phyloP scores from a whole-genome alignment of 2,329 filamentous ascomycete species.

The Trichoderma asperellum region DNA sequence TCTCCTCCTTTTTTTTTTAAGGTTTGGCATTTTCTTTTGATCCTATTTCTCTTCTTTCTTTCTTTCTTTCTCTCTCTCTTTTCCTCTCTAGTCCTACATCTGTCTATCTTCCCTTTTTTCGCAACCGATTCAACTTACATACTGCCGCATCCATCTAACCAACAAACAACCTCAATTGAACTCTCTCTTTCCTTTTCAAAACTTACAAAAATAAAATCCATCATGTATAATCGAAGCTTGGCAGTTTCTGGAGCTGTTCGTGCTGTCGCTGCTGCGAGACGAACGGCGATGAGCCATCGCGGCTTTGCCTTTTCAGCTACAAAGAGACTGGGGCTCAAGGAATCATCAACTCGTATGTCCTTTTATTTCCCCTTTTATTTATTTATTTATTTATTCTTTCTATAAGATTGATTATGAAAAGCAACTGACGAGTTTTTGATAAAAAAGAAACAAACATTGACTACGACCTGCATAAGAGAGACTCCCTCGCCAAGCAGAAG shows the following conservation, averaged over 20 bases:
- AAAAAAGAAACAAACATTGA: conserved; percentile 44
- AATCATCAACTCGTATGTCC: conserved; percentile 43
- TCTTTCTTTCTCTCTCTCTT: background rate
- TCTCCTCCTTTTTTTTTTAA: background rate
- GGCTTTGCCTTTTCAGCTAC: conserved; percentile 39
- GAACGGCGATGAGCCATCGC: conserved; percentile 34
- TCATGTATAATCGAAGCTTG: conserved; percentile 39
- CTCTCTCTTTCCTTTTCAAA: background rate
- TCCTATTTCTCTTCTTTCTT: background rate
- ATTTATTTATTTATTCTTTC: too few relatives aligned
- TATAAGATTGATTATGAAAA: background rate
- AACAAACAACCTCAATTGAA: background rate
- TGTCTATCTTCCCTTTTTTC: too few relatives aligned
- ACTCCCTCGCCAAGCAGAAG: conserved; percentile 68
- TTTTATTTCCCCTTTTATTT: too few relatives aligned
- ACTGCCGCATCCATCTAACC: background rate
- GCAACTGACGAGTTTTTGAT: background rate
- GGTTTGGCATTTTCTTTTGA: background rate
- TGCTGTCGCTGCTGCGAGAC: conserved; percentile 29
- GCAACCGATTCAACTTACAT: background rate
- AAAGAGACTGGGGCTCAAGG: conserved; percentile 41
- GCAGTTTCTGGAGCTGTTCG: conserved; percentile 33
- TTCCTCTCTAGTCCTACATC: background rate
- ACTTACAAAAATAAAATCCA: background rate
- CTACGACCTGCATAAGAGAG: conserved; percentile 63